These are phyloP conservation scores for Tuber borchii DNA, from an alignment of 495 filamentous ascomycete species.

Conservation along the genomic window DNA sequence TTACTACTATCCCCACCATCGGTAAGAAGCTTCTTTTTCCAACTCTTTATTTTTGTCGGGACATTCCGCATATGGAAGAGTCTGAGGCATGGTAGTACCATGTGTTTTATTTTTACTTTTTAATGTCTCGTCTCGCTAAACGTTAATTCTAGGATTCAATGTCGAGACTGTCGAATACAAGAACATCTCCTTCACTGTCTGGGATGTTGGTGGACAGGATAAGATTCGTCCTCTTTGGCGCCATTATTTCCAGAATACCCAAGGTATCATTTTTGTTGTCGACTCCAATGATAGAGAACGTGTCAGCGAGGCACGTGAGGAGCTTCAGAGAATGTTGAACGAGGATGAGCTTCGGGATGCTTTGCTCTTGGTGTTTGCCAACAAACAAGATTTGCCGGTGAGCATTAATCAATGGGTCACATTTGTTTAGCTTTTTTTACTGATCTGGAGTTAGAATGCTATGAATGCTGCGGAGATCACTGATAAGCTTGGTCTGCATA, in stretches of 20 bases:
- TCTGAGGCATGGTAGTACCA: background rate
- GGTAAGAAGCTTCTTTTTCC: conserved; percentile 58
- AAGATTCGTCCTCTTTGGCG: conserved; percentile 99
- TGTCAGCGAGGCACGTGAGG: conserved; percentile 97
- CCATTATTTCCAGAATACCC: conserved; percentile 99
- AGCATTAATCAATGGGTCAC: conserved; percentile 40
- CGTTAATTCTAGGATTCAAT: conserved; percentile 72
- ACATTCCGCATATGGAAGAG: background rate
- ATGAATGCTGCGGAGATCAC: conserved; percentile 99
- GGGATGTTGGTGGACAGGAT: conserved; percentile 99
- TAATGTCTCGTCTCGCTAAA: background rate
- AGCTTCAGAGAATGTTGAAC: conserved; percentile 99
- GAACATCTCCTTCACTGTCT: conserved; percentile 99
- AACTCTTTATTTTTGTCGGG: conserved; percentile 5
- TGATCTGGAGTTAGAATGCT: conserved; percentile 62
- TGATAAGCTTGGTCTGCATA: conserved; percentile 98
- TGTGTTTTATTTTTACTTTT: background rate
- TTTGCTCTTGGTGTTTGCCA: conserved; percentile 95
- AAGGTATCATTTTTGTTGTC: conserved; percentile 99
- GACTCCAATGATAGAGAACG: conserved; percentile 99
- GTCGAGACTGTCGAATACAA: conserved; percentile 99
- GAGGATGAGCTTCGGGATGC: conserved; percentile 98
- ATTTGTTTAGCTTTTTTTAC: background rate
- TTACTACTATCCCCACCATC: conserved; percentile 98
- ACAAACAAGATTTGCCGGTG: conserved; percentile 99